Conservation (phyloP, 2,329 filamentous ascomycete species). For the Dactylonectria macrodidyma region DNA sequence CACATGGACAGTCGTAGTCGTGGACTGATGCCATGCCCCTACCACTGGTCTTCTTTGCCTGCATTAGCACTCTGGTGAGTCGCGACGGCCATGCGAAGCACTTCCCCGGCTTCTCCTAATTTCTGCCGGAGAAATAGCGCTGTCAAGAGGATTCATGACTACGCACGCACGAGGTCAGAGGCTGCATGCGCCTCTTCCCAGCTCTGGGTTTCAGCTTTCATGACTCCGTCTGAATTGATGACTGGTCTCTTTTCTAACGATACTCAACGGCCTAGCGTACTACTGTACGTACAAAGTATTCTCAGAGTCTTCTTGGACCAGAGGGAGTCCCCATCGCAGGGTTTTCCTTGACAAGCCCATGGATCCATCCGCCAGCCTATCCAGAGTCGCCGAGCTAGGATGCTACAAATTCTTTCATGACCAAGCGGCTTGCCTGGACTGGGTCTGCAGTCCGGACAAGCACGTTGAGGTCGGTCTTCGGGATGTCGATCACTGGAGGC, state of each 20-base stretch:
- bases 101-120: conserved; percentile 23
- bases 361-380: neutral
- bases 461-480: neutral
- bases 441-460: neutral
- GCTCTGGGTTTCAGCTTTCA: neutral
- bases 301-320: neutral
- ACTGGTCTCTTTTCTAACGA: neutral
- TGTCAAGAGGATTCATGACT: conserved; percentile 9
- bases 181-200: conserved; percentile 3
- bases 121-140: conserved; percentile 5
- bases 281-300: too few species aligned
- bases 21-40: conserved; percentile 23
- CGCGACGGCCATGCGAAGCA: conserved; percentile 16
- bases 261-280: neutral
- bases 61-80: conserved; percentile 25
- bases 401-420: neutral
- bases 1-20: conserved; percentile 11
- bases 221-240: neutral
- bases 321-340: neutral
- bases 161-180: neutral
- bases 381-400: neutral
- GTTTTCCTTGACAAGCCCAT: neutral
- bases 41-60: conserved; percentile 25
- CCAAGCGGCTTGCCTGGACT: neutral
- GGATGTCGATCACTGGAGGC: neutral